Conservation (phyloP, 495 filamentous ascomycete genomes). For the Trichoderma erinaceum region DNA sequence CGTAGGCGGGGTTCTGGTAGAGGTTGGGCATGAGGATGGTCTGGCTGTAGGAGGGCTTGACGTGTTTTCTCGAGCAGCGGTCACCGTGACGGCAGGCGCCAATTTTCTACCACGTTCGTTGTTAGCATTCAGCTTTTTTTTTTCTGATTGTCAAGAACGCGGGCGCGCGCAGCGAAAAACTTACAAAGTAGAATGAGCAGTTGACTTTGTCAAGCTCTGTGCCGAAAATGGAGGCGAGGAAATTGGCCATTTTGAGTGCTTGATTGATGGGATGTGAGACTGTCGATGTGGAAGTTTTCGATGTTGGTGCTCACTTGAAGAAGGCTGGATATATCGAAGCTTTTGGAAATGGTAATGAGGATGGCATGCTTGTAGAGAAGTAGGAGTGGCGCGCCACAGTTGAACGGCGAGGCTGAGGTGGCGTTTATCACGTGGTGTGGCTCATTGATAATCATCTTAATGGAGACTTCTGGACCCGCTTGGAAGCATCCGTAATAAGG, state of each 20-base stretch:
- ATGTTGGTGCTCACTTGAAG: not conserved
- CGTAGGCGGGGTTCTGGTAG: conserved; percentile 98
- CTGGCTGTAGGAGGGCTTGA: conserved; percentile 96
- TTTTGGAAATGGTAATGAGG: not conserved
- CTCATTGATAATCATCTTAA: conserved; percentile 30
- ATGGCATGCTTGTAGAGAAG: not conserved
- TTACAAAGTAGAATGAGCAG: conserved; percentile 35
- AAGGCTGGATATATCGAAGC: not conserved
- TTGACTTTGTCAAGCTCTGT: conserved; percentile 96
- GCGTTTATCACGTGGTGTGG: conserved; percentile 1
- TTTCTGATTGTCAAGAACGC: not conserved
- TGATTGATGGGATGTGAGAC: not conserved
- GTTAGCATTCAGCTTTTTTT: not conserved
- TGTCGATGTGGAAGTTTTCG: not conserved
- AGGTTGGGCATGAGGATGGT: conserved; percentile 97
- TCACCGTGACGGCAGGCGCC: conserved; percentile 97
- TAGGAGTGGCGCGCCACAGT: not conserved
- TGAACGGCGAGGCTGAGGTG: not conserved
- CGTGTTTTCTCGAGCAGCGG: conserved; percentile 94
- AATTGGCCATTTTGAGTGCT: conserved; percentile 65
- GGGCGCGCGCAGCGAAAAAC: conserved; percentile 16
- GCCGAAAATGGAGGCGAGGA: conserved; percentile 98
- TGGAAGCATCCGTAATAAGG: not conserved
- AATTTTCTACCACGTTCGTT: conserved; percentile 62
- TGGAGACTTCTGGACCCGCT: conserved; percentile 47